Conservation (phyloP, 805 yeast genomes). For the Teunomyces aglyptinius region DNA sequence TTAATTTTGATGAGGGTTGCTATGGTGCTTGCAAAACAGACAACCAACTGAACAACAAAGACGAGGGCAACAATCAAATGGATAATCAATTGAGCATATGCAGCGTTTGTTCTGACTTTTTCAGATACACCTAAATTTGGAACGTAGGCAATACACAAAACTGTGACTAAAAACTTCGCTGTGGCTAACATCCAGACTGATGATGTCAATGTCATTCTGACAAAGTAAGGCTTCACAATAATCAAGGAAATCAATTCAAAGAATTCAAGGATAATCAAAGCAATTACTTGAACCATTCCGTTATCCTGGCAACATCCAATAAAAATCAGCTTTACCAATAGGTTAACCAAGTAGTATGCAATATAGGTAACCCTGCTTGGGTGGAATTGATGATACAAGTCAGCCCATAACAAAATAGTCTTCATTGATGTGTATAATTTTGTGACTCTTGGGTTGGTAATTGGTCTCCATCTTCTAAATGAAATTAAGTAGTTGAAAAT, state of each 20-base stretch:
- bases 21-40: constrained; percentile 27
- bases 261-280: constrained; percentile 37
- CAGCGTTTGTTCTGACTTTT: constrained; percentile 38
- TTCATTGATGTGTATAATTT: constrained; percentile 48
- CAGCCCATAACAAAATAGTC: constrained; percentile 47
- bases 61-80: constrained; percentile 34
- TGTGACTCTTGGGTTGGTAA: constrained; percentile 19
- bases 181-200: constrained; percentile 33
- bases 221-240: constrained; percentile 26
- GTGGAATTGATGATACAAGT: constrained; percentile 41
- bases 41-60: constrained; percentile 28
- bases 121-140: constrained; percentile 35
- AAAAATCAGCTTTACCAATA: constrained; percentile 35
- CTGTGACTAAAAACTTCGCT: constrained; percentile 38
- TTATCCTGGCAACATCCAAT: constrained; percentile 44
- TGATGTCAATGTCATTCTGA: constrained; percentile 26
- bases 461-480: constrained; percentile 15
- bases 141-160: constrained; percentile 46
- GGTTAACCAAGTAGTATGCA: constrained; percentile 31
- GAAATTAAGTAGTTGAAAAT: constrained; percentile 26
- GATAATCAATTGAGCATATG: constrained; percentile 41
- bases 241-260: constrained; percentile 22
- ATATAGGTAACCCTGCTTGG: constrained; percentile 42
- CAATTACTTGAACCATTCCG: constrained; percentile 45
- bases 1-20: constrained; percentile 16